Evolutionary conservation across 2,329 filamentous ascomycete species (phyloP).

Genomic region (Exophiala alcalophila): DNA sequence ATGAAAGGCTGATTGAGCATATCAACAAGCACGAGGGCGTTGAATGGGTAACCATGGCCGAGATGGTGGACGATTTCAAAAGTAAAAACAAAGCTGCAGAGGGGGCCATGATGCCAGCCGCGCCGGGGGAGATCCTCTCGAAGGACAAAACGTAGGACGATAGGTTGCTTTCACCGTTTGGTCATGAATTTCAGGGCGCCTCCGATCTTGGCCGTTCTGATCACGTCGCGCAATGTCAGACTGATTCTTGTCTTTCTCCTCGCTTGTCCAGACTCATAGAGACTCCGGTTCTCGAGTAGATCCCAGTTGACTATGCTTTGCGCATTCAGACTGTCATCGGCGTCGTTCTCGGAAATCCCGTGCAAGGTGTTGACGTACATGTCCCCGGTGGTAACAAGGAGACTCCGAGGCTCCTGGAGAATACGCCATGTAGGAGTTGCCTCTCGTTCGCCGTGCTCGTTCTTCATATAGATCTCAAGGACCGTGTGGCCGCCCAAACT

Average conservation of each 20-base stretch:
- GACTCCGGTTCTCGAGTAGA: slow-evolving; percentile 46
- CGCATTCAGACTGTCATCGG: slow-evolving; percentile 60
- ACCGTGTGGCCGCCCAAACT: slow-evolving; percentile 76
- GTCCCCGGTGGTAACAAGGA: slow-evolving; percentile 54
- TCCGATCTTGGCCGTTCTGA: slow-evolving; percentile 73
- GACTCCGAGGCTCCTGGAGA: slow-evolving; percentile 77
- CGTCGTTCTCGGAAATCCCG: slow-evolving; percentile 54
- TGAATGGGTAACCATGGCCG: slow-evolving; percentile 55
- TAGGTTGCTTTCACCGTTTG: slow-evolving; percentile 10
- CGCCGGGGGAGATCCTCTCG: slow-evolving; percentile 9
- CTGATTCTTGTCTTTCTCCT: slow-evolving; percentile 54
- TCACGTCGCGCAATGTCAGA: slow-evolving; percentile 75
- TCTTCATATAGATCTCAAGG: slow-evolving; percentile 69
- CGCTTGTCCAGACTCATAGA: slow-evolving; percentile 43
- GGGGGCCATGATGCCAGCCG: slow-evolving; percentile 60
- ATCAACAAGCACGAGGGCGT: slow-evolving; percentile 60
- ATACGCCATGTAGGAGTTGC: slow-evolving; percentile 53
- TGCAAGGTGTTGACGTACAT: slow-evolving; percentile 59
- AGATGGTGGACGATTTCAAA: slow-evolving; percentile 72
- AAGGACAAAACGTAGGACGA: slow-evolving; percentile 6
- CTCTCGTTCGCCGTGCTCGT: slow-evolving; percentile 24
- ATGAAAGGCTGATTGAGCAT: slow-evolving; percentile 68
- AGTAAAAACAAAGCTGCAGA: slow-evolving; percentile 56
- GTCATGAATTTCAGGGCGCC: slow-evolving; percentile 37
- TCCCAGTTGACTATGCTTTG: slow-evolving; percentile 56